A percentile compares a stretch with the other conserved stretches of the same genome.
phyloP scores from a whole-genome alignment of 805 yeast species.

The Kazachstania viticola region DNA sequence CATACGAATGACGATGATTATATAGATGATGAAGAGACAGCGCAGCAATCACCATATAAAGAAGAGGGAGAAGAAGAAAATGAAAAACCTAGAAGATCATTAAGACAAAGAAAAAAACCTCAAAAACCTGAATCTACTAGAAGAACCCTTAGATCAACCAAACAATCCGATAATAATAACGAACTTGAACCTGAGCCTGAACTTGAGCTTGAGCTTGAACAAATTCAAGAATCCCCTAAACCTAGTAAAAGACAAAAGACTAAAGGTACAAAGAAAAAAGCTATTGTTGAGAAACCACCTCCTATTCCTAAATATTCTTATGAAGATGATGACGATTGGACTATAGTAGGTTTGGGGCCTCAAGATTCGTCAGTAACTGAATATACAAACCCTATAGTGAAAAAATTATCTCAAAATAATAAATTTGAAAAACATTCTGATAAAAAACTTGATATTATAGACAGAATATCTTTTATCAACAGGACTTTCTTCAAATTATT shows the following conservation, averaged over 20 bases:
- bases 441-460: slow-evolving; percentile 16
- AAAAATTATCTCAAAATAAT: slow-evolving; percentile 19
- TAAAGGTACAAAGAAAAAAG: slow-evolving; percentile 3
- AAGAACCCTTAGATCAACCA: slow-evolving; percentile 7
- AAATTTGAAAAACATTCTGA: slow-evolving; percentile 22
- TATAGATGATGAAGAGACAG: slow-evolving; percentile 22
- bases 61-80: slow-evolving; percentile 9
- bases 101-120: slow-evolving; percentile 8
- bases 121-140: slow-evolving; percentile 9
- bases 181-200: slow-evolving; percentile 8
- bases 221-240: slow-evolving; percentile 5
- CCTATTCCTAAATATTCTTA: slow-evolving; percentile 14
- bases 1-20: slow-evolving; percentile 24
- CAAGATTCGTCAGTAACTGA: slow-evolving; percentile 17
- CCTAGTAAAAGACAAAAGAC: slow-evolving; percentile 10
- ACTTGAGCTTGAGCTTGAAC: not conserved
- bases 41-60: too few relatives aligned
- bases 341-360: slow-evolving; percentile 24
- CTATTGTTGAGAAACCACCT: slow-evolving; percentile 4
- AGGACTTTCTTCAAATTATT: slow-evolving; percentile 12
- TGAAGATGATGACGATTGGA: slow-evolving; percentile 26
- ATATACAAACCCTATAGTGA: slow-evolving; percentile 13
- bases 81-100: slow-evolving; percentile 10
- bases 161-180: slow-evolving; percentile 1
- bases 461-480: slow-evolving; percentile 17